These are phyloP conservation scores for Moesziomyces sp. DNA, from an alignment of 1,284 basidiomycete genomes.

Conservation along the genomic window DNA sequence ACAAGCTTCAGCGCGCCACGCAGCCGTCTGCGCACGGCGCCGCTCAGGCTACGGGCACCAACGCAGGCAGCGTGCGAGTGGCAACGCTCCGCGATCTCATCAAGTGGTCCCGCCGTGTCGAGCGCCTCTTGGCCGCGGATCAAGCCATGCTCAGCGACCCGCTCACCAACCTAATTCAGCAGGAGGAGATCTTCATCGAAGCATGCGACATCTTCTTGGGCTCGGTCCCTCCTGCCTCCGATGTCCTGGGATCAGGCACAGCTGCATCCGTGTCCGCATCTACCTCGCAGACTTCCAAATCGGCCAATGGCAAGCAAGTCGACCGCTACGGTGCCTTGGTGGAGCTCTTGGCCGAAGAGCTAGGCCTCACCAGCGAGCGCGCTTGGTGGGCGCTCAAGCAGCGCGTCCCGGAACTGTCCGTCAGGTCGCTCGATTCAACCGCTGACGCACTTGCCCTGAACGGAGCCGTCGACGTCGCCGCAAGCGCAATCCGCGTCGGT, in stretches of 20 bases:
- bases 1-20: slow-evolving; percentile 40
- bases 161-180: slow-evolving; percentile 77
- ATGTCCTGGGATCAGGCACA: not conserved
- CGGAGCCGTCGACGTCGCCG: not conserved
- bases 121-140: slow-evolving; percentile 70
- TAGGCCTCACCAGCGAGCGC: slow-evolving; percentile 56
- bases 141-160: slow-evolving; percentile 28
- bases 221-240: slow-evolving; percentile 66
- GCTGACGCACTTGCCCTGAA: not conserved
- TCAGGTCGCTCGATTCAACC: slow-evolving; percentile 16
- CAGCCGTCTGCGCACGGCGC: slow-evolving; percentile 22
- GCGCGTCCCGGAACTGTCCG: slow-evolving; percentile 56
- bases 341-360: slow-evolving; percentile 46
- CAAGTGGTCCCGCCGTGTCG: slow-evolving; percentile 84
- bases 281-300: slow-evolving; percentile 2
- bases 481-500: slow-evolving; percentile 37
- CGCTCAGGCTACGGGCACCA: slow-evolving; percentile 5
- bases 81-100: slow-evolving; percentile 84
- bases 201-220: slow-evolving; percentile 93
- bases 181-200: slow-evolving; percentile 91
- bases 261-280: not conserved
- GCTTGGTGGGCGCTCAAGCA: slow-evolving; percentile 54
- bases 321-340: slow-evolving; percentile 47
- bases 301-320: slow-evolving; percentile 29
- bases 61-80: slow-evolving; percentile 36